Conservation (phyloP, 371 early-diverging fungal genomes). For the Mortierella sp. region DNA sequence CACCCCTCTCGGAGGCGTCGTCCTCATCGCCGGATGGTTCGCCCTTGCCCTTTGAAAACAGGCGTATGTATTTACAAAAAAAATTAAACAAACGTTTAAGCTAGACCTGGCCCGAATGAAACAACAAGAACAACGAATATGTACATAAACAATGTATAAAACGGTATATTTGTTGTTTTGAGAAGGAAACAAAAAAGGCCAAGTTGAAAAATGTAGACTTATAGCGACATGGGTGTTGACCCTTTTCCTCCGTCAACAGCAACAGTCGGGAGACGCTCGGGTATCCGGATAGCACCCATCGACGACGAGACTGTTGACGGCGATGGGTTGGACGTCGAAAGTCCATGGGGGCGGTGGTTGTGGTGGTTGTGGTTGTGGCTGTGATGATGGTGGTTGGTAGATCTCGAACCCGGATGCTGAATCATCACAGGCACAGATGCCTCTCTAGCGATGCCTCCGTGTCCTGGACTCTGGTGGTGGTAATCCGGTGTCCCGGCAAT, state of each 20-base stretch:
- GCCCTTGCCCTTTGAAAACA: constrained; percentile 63
- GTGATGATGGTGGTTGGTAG: not conserved
- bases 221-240: constrained; percentile 36
- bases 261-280: constrained; percentile 30
- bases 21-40: constrained; percentile 82
- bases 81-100: not conserved
- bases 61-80: not conserved
- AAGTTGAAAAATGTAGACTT: not conserved
- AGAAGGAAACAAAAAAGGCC: not conserved
- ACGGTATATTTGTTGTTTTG: not conserved
- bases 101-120: not conserved
- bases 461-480: constrained; percentile 12
- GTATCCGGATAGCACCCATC: constrained; percentile 42
- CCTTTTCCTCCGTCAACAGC: constrained; percentile 45
- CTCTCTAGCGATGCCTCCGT: constrained; percentile 9
- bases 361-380: not conserved
- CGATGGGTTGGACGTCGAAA: constrained; percentile 32
- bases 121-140: not conserved
- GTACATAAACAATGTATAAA: not conserved
- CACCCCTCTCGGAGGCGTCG: constrained; percentile 83
- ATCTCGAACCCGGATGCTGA: constrained; percentile 5
- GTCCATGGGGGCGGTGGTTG: constrained; percentile 11
- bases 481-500: constrained; percentile 10
- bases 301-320: constrained; percentile 20
- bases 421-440: constrained; percentile 38